phyloP scores from a whole-genome alignment of 441 rosid species.

The Brassica balearica region DNA sequence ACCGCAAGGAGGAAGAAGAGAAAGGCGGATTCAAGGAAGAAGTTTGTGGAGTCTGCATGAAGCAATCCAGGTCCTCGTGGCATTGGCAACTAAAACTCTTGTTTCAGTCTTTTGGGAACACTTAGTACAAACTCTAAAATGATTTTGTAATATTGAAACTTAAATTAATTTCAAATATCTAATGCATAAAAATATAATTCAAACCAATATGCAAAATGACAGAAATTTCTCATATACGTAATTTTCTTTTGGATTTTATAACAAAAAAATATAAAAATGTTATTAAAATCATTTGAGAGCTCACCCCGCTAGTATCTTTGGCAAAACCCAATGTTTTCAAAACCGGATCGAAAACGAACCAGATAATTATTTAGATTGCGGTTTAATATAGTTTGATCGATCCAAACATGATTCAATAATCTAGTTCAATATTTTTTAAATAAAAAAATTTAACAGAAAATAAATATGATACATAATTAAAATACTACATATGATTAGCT shows the following conservation, averaged over 20 bases:
- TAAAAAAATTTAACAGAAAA: too few species aligned
- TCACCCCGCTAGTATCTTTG: too few species aligned
- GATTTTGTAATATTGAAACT: not conserved
- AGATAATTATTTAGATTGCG: too few species aligned
- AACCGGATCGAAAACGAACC: too few species aligned
- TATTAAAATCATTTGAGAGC: not conserved
- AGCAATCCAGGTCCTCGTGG: constrained; percentile 83
- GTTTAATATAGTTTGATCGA: too few species aligned
- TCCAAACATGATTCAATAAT: too few species aligned
- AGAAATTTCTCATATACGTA: not conserved
- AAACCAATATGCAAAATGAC: not conserved
- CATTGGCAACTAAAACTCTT: constrained; percentile 60
- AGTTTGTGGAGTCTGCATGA: constrained; percentile 62
- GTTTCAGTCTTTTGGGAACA: constrained; percentile 7
- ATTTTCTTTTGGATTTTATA: not conserved
- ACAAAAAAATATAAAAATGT: not conserved
- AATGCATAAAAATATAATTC: not conserved
- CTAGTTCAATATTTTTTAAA: too few species aligned
- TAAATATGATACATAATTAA: too few species aligned
- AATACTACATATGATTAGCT: too few species aligned
- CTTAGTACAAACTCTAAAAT: not conserved
- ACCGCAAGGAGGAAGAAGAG: constrained; percentile 87
- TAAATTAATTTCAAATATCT: not conserved
- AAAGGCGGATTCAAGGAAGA: constrained; percentile 66
- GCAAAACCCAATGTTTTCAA: too few species aligned